Conservation (phyloP, 2,329 filamentous ascomycete species). For the Colletotrichum trifolii region DNA sequence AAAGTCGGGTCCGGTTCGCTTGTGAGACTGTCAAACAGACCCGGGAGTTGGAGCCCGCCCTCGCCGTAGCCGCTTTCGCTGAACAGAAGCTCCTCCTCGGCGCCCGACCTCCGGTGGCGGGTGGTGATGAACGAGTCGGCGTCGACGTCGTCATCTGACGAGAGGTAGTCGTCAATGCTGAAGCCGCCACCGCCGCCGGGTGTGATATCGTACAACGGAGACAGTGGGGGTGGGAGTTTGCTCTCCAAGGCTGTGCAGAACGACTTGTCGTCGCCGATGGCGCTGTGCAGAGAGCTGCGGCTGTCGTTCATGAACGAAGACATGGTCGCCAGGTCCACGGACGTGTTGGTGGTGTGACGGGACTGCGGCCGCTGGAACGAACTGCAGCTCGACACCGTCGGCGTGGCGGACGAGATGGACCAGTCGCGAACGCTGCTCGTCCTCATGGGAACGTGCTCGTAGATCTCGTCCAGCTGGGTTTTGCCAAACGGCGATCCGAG, state of each 20-base stretch:
- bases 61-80: slow-evolving; percentile 48
- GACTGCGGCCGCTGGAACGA: slow-evolving; percentile 55
- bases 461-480: slow-evolving; percentile 46
- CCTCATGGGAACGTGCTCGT: slow-evolving; percentile 49
- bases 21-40: slow-evolving; percentile 42
- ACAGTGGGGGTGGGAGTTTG: background rate
- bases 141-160: slow-evolving; percentile 51
- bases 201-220: slow-evolving; percentile 4
- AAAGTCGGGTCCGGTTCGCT: slow-evolving; percentile 24
- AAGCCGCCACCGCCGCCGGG: slow-evolving; percentile 38
- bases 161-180: slow-evolving; percentile 53
- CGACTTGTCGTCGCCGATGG: slow-evolving; percentile 31
- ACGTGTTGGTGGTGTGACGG: slow-evolving; percentile 57
- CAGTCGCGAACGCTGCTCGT: slow-evolving; percentile 52
- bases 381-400: slow-evolving; percentile 51
- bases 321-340: slow-evolving; percentile 50
- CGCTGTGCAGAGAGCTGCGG: slow-evolving; percentile 33
- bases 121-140: slow-evolving; percentile 46
- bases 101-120: slow-evolving; percentile 19
- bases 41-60: slow-evolving; percentile 48
- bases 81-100: slow-evolving; percentile 52
- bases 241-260: slow-evolving; percentile 34
- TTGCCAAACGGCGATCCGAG: slow-evolving; percentile 40
- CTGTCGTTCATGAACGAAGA: slow-evolving; percentile 34
- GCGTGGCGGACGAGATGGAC: slow-evolving; percentile 56